phyloP scores from a whole-genome alignment of 352 stramenopile genomes.

The Phytophthora palmivora region DNA sequence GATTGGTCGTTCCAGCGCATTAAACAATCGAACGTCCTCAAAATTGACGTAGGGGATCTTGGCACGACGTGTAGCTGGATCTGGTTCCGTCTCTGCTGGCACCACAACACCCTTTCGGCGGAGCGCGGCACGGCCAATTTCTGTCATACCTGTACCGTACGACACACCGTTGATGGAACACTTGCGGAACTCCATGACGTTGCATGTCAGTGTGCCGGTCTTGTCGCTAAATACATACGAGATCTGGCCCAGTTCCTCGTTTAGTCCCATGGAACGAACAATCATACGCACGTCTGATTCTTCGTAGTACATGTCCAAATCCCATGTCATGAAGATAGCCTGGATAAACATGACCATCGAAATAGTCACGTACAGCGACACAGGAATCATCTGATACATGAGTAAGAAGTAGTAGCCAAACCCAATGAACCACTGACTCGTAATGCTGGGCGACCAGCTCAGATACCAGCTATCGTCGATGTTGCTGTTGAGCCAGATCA shows the following conservation, averaged over 20 bases:
- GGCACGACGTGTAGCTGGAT: constrained; percentile 15
- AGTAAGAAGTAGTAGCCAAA: constrained; percentile 95
- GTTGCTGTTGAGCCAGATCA: constrained; percentile 68
- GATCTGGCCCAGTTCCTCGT: constrained; percentile 94
- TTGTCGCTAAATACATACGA: constrained; percentile 94
- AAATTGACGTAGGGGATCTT: constrained; percentile 87
- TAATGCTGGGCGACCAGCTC: constrained; percentile 47
- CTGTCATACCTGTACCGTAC: constrained; percentile 91
- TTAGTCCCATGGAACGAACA: constrained; percentile 84
- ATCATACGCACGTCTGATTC: constrained; percentile 90
- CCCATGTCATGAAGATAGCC: constrained; percentile 93
- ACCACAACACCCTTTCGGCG: constrained; percentile 69
- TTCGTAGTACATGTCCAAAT: constrained; percentile 93
- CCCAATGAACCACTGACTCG: constrained; percentile 76
- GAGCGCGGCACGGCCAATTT: constrained; percentile 78
- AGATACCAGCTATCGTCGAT: constrained; percentile 61
- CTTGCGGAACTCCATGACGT: constrained; percentile 96
- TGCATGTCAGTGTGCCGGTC: constrained; percentile 94
- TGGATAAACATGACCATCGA: constrained; percentile 96
- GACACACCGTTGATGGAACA: constrained; percentile 93
- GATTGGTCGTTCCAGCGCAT: constrained; percentile 43
- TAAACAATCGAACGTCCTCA: constrained; percentile 61
- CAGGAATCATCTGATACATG: constrained; percentile 97
- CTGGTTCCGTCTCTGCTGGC: constrained; percentile 43
- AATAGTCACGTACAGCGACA: constrained; percentile 98